These are phyloP conservation scores for Cydonia oblonga DNA, from an alignment of 331 rosid genomes.

Conservation along the genomic window DNA sequence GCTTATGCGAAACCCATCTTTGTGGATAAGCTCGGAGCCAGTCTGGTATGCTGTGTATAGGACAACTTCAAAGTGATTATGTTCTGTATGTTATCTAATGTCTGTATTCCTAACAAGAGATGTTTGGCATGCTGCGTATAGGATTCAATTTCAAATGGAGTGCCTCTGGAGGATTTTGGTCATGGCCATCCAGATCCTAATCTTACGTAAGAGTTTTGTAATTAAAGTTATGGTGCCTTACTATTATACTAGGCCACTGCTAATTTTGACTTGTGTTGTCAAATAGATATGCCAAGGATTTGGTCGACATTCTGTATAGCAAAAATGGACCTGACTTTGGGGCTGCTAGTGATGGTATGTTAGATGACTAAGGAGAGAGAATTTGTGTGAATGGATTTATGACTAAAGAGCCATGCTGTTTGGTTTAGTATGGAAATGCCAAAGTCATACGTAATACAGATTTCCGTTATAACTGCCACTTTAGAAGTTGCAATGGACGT, in stretches of 20 bases:
- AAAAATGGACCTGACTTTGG: constrained; percentile 92
- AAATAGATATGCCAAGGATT: constrained; percentile 87
- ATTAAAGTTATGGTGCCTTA: constrained; percentile 2
- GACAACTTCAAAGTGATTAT: neutral
- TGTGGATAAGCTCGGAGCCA: constrained; percentile 83
- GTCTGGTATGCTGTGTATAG: constrained; percentile 35
- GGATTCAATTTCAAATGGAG: constrained; percentile 87
- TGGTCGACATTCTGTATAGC: constrained; percentile 61
- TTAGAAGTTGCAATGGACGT: neutral
- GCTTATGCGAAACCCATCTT: constrained; percentile 93
- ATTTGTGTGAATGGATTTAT: neutral
- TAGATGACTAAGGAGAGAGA: constrained; percentile 7
- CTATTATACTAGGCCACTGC: constrained; percentile 2
- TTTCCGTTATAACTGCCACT: neutral
- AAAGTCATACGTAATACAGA: neutral
- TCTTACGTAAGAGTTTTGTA: constrained; percentile 59
- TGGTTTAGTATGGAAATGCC: neutral
- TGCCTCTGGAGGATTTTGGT: constrained; percentile 94
- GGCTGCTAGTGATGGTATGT: constrained; percentile 96
- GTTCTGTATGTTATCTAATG: neutral
- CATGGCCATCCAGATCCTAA: constrained; percentile 98
- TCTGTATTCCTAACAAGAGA: constrained; percentile 17
- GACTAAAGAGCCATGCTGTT: neutral
- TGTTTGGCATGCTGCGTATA: constrained; percentile 24
- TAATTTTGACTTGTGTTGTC: constrained; percentile 15